Evolutionary conservation across 192 early-diverging fungal genomes (phyloP), one percentile per base, ranked within the genome.

Genomic region (Coemansia sp.): DNA sequence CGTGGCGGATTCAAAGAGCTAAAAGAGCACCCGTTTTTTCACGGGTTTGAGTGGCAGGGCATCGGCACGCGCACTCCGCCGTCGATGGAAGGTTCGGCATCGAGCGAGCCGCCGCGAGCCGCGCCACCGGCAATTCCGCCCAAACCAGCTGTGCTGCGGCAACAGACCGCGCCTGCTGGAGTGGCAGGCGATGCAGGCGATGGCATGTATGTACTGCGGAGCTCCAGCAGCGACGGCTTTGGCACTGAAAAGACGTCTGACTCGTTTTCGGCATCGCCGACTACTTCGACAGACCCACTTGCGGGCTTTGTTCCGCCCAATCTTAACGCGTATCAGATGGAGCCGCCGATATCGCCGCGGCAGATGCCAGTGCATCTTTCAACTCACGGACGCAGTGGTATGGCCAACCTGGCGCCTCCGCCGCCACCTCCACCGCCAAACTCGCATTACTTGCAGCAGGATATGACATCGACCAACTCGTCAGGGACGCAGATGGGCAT

Each of bases 11-110:
- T 93, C 12, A 68, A 74, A 7, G 84, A 84, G 22, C 69, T 98
- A 47, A 91, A 90, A 63, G 69, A 67, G 11, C 92, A 97, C 48
- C 64, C 89, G 12, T 94, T 97, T 59, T 97, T 97, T 62, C 60
- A 83, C 0, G 91, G 85, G n/a, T 83, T 96, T 35, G 76, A 89
- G 11, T 96, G 92, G 92, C 72, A 83, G 8, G 55, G 60, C 0
- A 37, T 94, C 17, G 24, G 57, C 1, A 29, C 53, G 32, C 58
- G 72, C 32, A 65, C 76, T 15, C 76, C 76, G 52, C 76, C 76
- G 14, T 49, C 38, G 23, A 79, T 79, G 76, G 71, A 64, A 21
- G 67, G 65, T 6, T 53, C 69, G 22, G 12, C 17, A 22, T 21
- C 37, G 11, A 43, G 45, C 29, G 53, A 52, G 17, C 53, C 64